Evolutionary conservation across 495 filamentous ascomycete species (phyloP).

Genomic region (Penicillium ochrochloron): DNA sequence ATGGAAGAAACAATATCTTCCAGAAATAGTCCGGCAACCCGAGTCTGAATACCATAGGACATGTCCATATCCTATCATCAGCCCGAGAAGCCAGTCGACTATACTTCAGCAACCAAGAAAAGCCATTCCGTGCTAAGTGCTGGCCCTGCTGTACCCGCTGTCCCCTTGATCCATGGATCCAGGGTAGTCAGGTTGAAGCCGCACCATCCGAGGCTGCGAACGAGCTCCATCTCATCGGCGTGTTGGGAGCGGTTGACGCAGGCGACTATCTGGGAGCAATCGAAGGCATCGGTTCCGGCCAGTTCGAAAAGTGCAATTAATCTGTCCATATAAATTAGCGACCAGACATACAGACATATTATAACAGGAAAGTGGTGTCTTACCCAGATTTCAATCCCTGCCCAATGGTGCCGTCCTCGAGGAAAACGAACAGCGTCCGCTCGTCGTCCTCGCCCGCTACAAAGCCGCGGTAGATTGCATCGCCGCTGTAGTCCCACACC

Average conservation of each 20-base stretch:
- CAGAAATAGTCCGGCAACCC: background rate
- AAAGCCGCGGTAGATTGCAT: conserved; percentile 82
- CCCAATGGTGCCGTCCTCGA: conserved; percentile 68
- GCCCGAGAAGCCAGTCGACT: conserved; percentile 19
- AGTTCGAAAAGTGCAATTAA: conserved; percentile 91
- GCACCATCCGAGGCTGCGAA: conserved; percentile 87
- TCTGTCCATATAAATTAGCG: conserved; percentile 47
- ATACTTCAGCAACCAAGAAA: conserved; percentile 84
- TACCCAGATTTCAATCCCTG: conserved; percentile 89
- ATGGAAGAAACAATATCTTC: background rate
- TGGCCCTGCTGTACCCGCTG: conserved; percentile 48
- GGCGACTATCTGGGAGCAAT: conserved; percentile 76
- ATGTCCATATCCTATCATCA: background rate
- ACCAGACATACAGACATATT: background rate
- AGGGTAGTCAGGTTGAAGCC: conserved; percentile 84
- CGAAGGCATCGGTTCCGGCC: conserved; percentile 67
- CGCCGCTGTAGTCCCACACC: conserved; percentile 87
- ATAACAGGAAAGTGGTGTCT: conserved; percentile 26
- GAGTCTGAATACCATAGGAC: background rate
- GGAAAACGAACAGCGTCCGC: conserved; percentile 85
- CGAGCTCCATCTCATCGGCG: conserved; percentile 64
- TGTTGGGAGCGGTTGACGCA: conserved; percentile 72
- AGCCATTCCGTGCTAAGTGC: conserved; percentile 74
- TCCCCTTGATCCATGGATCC: conserved; percentile 62
- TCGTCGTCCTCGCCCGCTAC: conserved; percentile 65